Evolutionary conservation across 1,284 basidiomycete species (phyloP), one percentile per base, ranked within the genome.

Genomic region (Cerioporus squamosus): DNA sequence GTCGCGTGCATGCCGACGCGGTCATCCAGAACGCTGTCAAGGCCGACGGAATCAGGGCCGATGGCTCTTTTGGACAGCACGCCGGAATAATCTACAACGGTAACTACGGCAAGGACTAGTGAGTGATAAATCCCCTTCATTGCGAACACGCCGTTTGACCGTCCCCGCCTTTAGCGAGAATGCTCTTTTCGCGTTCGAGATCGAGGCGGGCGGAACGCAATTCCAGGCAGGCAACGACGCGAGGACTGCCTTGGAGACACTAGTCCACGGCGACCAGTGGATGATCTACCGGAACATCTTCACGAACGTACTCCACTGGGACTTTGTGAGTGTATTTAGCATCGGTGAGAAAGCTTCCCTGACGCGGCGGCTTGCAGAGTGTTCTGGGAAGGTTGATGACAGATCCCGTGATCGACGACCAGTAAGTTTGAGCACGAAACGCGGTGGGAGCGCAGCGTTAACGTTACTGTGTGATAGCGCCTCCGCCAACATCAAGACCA

Each of bases 21-120:
- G 70, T 77, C 5, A 71, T 86, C 15, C 75, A 81, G 64, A 74
- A 79, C 56, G 74, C 64, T 0, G 61, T 77, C 22, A 77, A 70
- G 62, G 79, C 76, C 14, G 87, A 89, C 68, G 86, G 87, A 1
- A 88, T 89, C 53, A 77, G 83, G 40, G 73, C 80, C 0, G 87
- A 90, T 64, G 87, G 87, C 1, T 81, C 80, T 47, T 89, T 89
- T 66, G 79, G 80, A 3, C 85, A 88, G 70, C 87, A 89, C 64
- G 68, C 66, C 10, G 85, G 85, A 2, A 74, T 87, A 33, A 66
- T 87, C 29, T 88, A 88, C 68, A 86, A 84, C 57, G 87, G 85
- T 52, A 85, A 85, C 68, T 86, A 86, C 60, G 85, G 86, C 42
- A 85, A 83, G 66, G 84, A 83, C 68, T 86, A 78, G 83, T 86